Evolutionary conservation across 148 eudicot genomes (phyloP), one percentile per base, ranked within the genome.

Genomic region (Pouteria glomerata): DNA sequence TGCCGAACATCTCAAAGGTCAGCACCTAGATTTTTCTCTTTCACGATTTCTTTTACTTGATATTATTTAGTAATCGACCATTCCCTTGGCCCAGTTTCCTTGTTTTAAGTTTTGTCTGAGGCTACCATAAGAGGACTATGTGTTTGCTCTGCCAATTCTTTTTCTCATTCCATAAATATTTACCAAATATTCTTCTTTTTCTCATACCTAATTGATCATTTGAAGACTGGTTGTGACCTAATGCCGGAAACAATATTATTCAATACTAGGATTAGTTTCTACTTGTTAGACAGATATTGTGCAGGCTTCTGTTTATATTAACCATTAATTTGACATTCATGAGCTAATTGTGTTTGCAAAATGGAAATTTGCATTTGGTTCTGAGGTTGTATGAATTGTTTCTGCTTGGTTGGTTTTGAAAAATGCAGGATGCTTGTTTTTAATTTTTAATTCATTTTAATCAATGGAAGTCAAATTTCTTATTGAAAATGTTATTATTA

Each of bases 1-100:
- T 37, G 80, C 74, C 26, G 88, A 77, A 73, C 73, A 85, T 73
- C 70, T 80, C 26, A 66, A 78, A 31, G 82, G 88, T 85, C 55
- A 79, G 82, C 34, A 57, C 8, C 63, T 73, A 19, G 21, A 39
- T 56, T 72, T 45, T 14, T 48, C 45, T 70, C 19, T 11, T 34
- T 61, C 30, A 26, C 15, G 37, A 19, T 64, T 18, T 31, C 14
- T 29, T n/a, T 56, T 47, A 30, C 67, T n/a, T 3, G 59, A 69
- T 4, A 56, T 47, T 70, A 21, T 42, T 21, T 44, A 56, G 57
- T 21, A 58, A 12, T 57, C 35, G 27, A 10, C 45, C 45, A 56
- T 7, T 41, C 23, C 41, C 56, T 77, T 37, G 6, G 6, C 33
- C 53, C 50, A 45, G 24, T 7, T 57, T 23, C 10, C 13, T 33